Base-by-base conservation (phyloP, 805 yeast species). In the Candida yuanshanica region DNA sequence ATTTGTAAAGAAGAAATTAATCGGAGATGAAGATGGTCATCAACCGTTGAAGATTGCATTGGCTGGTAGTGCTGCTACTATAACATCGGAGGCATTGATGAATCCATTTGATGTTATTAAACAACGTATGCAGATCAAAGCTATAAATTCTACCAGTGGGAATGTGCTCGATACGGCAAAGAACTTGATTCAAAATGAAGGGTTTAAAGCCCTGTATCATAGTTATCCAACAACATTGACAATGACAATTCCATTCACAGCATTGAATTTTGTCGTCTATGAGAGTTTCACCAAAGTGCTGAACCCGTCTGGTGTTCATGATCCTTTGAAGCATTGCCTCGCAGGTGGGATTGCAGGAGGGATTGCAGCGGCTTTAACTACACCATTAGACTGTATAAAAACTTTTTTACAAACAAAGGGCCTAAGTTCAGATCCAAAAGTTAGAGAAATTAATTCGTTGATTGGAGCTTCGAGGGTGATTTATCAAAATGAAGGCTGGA, bases 281-380 rank as follows among this genome's bases (percentile, higher is more conserved):
- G 99, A 91, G 60, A 81, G 83, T 47, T 67, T 81, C 7, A 78
- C 87, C 16, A 77, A 81, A 46, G 43, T 82, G 20, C 69, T 91
- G 44, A 93, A 91, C 59, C 97, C 98, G 2, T 58, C 71, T 24
- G 77, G 81, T 46, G 59, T 62, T 20, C 89, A 91, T 66, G 90
- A 91, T 60, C 98, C 99, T n/a, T 72, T 89, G 54, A 73, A 81
- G 41, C 99, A 91, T 65, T 90, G 97, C 65, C 70, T 90, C 4
- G 74, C 91, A 42, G 99, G 99, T 49, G 95, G 95, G 43, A 65
- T 89, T 14, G 93, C 97, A 22, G 99, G 98, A 39, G 98, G 95
- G 2, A 69, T 83, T 13, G 96, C 98, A 16, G 96, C 97, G 11
- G 98, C 96, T 1, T 62, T 84, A 16, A 91, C 99, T 2, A 91